A percentile compares a stretch with the other conserved stretches of the same genome.
Conservation (phyloP, 192 early-diverging fungal genomes). For the Diversispora epigaea region DNA sequence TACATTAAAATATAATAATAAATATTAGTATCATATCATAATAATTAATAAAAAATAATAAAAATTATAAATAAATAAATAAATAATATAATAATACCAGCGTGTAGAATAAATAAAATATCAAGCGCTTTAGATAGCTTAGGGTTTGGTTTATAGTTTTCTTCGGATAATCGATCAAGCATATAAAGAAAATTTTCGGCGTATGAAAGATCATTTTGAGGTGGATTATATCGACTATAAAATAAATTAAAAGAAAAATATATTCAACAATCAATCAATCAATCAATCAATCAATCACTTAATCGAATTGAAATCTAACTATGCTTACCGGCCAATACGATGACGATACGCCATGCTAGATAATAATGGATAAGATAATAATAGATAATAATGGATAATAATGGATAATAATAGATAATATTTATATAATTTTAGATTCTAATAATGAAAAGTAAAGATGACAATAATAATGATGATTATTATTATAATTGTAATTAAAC, state of each 20-base stretch:
- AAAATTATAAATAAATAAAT: conserved; percentile 38
- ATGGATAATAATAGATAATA: neutral
- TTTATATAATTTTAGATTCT: neutral
- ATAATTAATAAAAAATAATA: neutral
- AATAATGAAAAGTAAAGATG: neutral
- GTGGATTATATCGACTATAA: conserved; percentile 36
- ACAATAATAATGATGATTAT: no score
- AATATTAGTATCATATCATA: neutral
- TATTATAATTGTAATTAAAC: neutral
- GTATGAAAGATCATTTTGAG: conserved; percentile 52
- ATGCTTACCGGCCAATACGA: conserved; percentile 49
- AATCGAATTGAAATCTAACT: neutral
- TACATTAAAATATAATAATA: neutral
- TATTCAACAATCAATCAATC: neutral
- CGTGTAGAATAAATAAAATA: conserved; percentile 69
- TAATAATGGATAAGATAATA: neutral
- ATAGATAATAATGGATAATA: neutral
- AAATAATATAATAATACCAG: conserved; percentile 57
- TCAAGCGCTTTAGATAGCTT: conserved; percentile 61
- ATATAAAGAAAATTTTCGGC: conserved; percentile 70
- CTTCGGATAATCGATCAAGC: conserved; percentile 63
- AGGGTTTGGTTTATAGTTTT: conserved; percentile 59
- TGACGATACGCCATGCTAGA: conserved; percentile 54
- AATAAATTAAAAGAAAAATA: neutral
- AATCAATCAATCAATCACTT: neutral